Evolutionary conservation across 805 yeast species (phyloP).

Genomic region (Candida sphagnicola): DNA sequence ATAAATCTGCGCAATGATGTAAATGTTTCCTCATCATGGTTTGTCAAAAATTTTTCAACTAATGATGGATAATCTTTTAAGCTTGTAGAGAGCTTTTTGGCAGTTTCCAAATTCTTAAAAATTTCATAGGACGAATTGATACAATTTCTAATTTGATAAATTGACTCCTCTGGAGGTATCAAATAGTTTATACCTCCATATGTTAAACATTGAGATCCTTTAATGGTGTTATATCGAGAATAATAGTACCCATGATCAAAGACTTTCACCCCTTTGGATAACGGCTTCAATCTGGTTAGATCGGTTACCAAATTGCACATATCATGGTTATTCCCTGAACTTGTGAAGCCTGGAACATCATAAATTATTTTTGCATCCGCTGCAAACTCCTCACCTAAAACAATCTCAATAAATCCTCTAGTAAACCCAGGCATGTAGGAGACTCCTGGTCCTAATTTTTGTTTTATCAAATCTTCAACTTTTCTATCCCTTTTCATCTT

Average conservation of each 20-base stretch:
- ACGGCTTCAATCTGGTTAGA: conserved; percentile 18
- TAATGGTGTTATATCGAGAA: conserved; percentile 33
- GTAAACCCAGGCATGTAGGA: conserved; percentile 71
- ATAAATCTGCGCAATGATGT: conserved; percentile 35
- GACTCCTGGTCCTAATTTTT: conserved; percentile 41
- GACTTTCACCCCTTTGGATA: conserved; percentile 26
- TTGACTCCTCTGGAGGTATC: conserved; percentile 47
- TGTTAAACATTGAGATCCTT: conserved; percentile 44
- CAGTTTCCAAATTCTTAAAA: conserved; percentile 28
- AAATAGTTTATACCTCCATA: conserved; percentile 63
- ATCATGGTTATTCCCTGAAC: conserved; percentile 4
- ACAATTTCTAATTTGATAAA: conserved; percentile 45
- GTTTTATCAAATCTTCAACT: conserved; percentile 17
- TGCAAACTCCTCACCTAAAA: conserved; percentile 22
- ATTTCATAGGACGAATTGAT: conserved; percentile 38
- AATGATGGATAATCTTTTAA: conserved; percentile 8
- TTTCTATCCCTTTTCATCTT: conserved; percentile 8
- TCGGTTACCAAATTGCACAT: conserved; percentile 9
- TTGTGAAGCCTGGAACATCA: conserved; percentile 48
- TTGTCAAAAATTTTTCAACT: conserved; percentile 8
- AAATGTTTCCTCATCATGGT: conserved; percentile 9
- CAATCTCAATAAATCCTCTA: conserved; percentile 39
- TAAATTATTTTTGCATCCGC: conserved; percentile 25
- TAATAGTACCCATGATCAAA: conserved; percentile 26
- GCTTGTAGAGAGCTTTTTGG: conserved; percentile 15